Evolutionary conservation across 495 filamentous ascomycete species (phyloP), one percentile per base, ranked within the genome.

Genomic region (Aspergillus leporis): DNA sequence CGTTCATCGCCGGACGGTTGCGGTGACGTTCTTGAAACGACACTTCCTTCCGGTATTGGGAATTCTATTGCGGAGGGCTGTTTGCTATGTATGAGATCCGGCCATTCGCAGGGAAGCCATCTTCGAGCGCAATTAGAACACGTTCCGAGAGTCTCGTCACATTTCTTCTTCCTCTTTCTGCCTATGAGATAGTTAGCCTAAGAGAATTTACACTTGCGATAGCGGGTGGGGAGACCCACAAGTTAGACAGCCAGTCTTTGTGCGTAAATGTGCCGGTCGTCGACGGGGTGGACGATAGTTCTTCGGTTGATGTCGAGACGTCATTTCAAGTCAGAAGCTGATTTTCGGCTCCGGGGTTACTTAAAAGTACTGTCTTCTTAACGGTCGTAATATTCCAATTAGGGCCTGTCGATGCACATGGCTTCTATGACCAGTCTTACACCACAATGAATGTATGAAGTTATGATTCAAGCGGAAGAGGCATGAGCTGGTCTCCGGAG

Each of bases 81-180:
- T 14, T 22, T 49, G 32, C 16, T 46, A 31, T 31, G 3, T 31
- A 19, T 16, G 38, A 31, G 32, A 25, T 47, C 66, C 61, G 66
- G 32, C 59, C 45, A 47, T 45, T 45, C 41, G 41, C 64, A 67
- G 8, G 47, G 14, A 4, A 63, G 46, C 6, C 38, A 53, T 22
- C 43, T 55, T 30, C 51, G 61, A 9, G 49, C 25, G 23, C 67
- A 69, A 23, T 67, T 69, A 14, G 55, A 13, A 18, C 67, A 69
- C 28, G 36, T 57, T 3, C 18, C 6, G 5, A 5, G 55, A 10
- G 54, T 53, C 46, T 69, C 64, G 14, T 69, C 67, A 19, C 67
- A 69, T 46, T 69, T 69, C 47, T 69, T 69, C 46, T 65, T 69
- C 25, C 64, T 51, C 23, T 36, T 63, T 6, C 67, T 61, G 40